Evolutionary conservation across 768 basidiomycete species (phyloP).

Genomic region (Coprinopsis marcescibilis): DNA sequence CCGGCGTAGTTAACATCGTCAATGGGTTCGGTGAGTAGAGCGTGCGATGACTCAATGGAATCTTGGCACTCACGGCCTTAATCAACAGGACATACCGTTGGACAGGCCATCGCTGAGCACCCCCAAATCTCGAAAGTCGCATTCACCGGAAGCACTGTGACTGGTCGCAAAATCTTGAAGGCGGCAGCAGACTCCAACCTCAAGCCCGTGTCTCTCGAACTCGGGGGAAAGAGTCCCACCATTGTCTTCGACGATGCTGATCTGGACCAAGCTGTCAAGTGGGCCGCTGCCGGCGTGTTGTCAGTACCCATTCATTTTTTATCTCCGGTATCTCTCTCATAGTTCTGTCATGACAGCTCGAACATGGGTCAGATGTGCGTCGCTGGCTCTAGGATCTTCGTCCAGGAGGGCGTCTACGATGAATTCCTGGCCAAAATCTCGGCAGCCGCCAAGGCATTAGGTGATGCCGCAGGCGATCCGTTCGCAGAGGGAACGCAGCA

Average conservation of each 20-base stretch:
- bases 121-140: slow-evolving; percentile 63
- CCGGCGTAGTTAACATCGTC: slow-evolving; percentile 70
- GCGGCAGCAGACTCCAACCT: slow-evolving; percentile 69
- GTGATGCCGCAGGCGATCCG: slow-evolving; percentile 54
- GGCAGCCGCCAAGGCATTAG: slow-evolving; percentile 41
- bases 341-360: slow-evolving; percentile 13
- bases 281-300: slow-evolving; percentile 65
- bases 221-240: slow-evolving; percentile 62
- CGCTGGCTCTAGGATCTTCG: slow-evolving; percentile 78
- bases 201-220: slow-evolving; percentile 70
- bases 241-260: slow-evolving; percentile 65
- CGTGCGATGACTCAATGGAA: too few species aligned
- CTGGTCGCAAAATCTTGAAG: slow-evolving; percentile 66
- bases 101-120: slow-evolving; percentile 65
- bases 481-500: slow-evolving; percentile 51
- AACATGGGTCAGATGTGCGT: slow-evolving; percentile 64
- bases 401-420: slow-evolving; percentile 78
- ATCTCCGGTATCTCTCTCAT: neutral
- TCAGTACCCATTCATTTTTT: slow-evolving; percentile 25
- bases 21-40: slow-evolving; percentile 68
- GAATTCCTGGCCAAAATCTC: slow-evolving; percentile 58
- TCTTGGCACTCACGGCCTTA: too few species aligned
- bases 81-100: slow-evolving; percentile 52
- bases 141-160: slow-evolving; percentile 72
- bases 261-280: slow-evolving; percentile 57